Evolutionary conservation across 306 rosid genomes (phyloP).

Genomic region (Morella rubra): DNA sequence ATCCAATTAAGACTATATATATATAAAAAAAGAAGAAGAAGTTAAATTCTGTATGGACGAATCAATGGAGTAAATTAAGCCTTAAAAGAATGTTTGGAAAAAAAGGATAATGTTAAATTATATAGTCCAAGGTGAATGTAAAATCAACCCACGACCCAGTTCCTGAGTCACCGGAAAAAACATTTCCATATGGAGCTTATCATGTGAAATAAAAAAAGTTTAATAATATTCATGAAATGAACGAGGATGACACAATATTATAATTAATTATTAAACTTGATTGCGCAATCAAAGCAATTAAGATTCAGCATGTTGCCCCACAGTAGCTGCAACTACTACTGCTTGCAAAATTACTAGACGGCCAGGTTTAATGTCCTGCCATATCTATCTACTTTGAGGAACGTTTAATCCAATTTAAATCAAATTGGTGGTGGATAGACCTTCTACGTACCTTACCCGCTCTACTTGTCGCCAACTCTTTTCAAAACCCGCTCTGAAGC

Average conservation of each 20-base stretch:
- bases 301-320: neutral
- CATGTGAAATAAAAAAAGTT: no score
- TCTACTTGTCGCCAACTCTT: neutral
- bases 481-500: neutral
- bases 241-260: neutral
- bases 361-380: no score
- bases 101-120: no score
- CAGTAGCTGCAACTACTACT: neutral
- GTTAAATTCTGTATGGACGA: no score
- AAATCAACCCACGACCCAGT: no score
- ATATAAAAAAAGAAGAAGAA: no score
- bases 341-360: neutral
- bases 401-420: neutral
- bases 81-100: no score
- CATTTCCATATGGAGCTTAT: no score
- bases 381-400: neutral
- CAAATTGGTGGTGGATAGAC: neutral
- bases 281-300: neutral
- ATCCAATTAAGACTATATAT: no score
- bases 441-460: neutral
- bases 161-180: no score
- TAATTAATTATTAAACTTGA: neutral
- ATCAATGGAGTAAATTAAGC: no score
- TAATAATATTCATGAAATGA: neutral
- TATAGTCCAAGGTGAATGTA: no score